phyloP scores from a whole-genome alignment of 257 asterid species.

The Striga asiatica region DNA sequence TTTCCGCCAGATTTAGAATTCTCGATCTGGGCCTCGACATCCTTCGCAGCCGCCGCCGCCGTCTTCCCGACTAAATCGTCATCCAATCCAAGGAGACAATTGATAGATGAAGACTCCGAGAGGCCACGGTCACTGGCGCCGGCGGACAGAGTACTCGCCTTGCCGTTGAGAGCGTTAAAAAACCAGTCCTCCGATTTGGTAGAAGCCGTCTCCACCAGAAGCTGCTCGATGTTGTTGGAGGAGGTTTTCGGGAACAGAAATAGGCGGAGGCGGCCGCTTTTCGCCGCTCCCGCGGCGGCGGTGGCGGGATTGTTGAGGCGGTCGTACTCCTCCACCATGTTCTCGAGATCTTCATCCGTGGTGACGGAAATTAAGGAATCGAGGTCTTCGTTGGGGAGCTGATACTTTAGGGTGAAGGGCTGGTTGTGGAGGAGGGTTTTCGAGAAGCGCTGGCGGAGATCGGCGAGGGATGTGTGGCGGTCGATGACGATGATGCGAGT shows the following conservation, averaged over 20 bases:
- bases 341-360: constrained; percentile 77
- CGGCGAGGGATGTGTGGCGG: constrained; percentile 51
- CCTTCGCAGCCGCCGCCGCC: constrained; percentile 24
- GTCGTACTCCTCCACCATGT: constrained; percentile 86
- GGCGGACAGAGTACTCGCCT: too few relatives aligned
- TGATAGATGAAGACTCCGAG: constrained; percentile 74
- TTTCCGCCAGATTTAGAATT: constrained; percentile 31
- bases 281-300: constrained; percentile 33
- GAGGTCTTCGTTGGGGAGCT: constrained; percentile 73
- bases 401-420: constrained; percentile 57
- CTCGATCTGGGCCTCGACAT: constrained; percentile 37
- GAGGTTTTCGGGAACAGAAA: constrained; percentile 30
- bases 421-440: constrained; percentile 48
- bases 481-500: constrained; percentile 75
- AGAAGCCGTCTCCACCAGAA: constrained; percentile 37
- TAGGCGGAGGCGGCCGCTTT: constrained; percentile 55
- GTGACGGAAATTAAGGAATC: constrained; percentile 78
- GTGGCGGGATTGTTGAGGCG: constrained; percentile 29
- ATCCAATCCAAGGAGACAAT: constrained; percentile 66
- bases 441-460: constrained; percentile 57
- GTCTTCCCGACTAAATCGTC: constrained; percentile 30
- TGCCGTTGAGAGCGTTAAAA: too few relatives aligned
- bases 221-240: constrained; percentile 28
- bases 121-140: constrained; percentile 29
- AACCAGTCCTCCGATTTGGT: too few relatives aligned